phyloP scores from a whole-genome alignment of 176 grass and related monocot species.

The Hsuehochloa calcarea region DNA sequence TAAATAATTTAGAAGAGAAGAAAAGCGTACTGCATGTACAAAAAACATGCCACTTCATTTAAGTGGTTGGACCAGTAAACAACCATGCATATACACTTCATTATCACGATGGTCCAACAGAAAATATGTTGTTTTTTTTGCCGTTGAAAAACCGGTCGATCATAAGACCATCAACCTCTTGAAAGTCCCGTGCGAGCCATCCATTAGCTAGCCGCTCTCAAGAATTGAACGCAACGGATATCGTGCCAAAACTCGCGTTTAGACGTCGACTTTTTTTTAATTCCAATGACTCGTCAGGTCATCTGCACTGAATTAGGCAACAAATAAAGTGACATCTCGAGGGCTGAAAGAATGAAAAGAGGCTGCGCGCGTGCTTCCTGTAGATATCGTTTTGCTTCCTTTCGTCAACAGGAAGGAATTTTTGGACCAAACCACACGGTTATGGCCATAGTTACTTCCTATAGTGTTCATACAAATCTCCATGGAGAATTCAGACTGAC shows the following conservation, averaged over 20 bases:
- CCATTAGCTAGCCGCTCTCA: not conserved
- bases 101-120: not conserved
- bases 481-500: not conserved
- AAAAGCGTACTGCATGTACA: not conserved
- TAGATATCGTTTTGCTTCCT: not conserved
- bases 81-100: not conserved
- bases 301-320: not conserved
- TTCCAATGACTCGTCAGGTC: not conserved
- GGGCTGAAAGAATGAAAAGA: not conserved
- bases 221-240: not conserved
- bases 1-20: not conserved
- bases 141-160: not conserved
- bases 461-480: not conserved
- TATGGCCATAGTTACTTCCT: not conserved
- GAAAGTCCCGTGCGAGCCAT: not conserved
- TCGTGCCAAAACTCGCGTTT: not conserved
- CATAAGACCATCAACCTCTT: not conserved
- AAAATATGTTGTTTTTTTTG: not conserved
- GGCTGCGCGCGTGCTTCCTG: not conserved
- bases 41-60: not conserved
- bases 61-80: constrained; percentile 31
- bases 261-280: not conserved
- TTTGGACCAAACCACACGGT: not conserved
- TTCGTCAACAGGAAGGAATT: not conserved
- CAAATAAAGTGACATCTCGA: not conserved